Base-by-base conservation (phyloP, 768 basidiomycete species). In the Russula dissimulans region DNA sequence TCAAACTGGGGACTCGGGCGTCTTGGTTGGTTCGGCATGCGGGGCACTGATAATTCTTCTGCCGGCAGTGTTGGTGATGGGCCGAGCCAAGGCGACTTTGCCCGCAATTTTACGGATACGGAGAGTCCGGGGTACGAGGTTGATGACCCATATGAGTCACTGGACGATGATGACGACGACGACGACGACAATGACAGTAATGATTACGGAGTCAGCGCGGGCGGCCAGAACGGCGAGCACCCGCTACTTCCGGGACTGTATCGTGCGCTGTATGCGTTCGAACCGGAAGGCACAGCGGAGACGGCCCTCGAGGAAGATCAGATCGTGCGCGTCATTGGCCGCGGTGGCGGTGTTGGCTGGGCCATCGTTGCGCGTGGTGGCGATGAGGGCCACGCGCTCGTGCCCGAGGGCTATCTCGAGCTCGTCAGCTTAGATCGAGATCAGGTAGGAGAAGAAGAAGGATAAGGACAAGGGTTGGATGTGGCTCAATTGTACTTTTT, bases 341-440 rank as follows among this genome's bases (percentile, higher is more conserved):
- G 87, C 50, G 87, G 89, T 4, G 88, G 89, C 0, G 87, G 87
- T 0, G 84, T 86, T 3, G 89, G 89, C 0, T 90, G 89, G 89
- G 89, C 86, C 0, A 83, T 91, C 9, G 89, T 83, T 1, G 76
- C 82, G 60, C 78, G 67, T 32, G 73, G 71, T 39, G 77, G 72
- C 49, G 71, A 67, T n/a, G 71, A 71, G 14, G 67, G 71, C 5
- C 86, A 89, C 71, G 87, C 86, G 7, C 78, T 91, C 36, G 89
- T 91, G 7, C 89, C 89, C 0, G 89, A 89, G 72, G 83, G 86
- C 60, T 90, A 91, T 73, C 67, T 91, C 65, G 86, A 87, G 69
- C 70, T 76, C 15, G 75, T 84, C 17, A 76, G 74, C 67, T 66
- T 81, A 52, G 72, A 72, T 45, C 67, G 58, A 26, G 46, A 54